Evolutionary conservation across 352 stramenopile species (phyloP), one percentile per base, ranked within the genome.

Genomic region (Detonula confervacea): DNA sequence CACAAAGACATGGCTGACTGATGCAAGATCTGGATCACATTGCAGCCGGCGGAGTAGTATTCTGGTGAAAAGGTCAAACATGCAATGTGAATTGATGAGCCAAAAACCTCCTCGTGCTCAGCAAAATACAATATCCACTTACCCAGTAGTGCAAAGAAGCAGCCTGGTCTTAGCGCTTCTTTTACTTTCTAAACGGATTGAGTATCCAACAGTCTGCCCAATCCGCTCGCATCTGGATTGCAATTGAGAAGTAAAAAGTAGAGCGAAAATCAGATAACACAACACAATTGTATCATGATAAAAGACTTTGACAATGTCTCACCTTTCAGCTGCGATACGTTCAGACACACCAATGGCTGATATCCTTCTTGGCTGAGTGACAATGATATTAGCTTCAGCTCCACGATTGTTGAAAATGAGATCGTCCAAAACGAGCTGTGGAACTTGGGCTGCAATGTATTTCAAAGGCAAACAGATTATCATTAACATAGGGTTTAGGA

Each of bases 71-170:
- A n/a, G n/a, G n/a, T n/a, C n/a, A n/a, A n/a, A n/a, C n/a, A n/a
- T n/a, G n/a, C n/a, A n/a, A n/a, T n/a, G n/a, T 6, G 30, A 47
- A 16, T 18, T 29, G 8, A 22, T 24, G 30, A 18, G 29, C 3
- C 12, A 24, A 51, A 25, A 52, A 33, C 12, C 0, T 30, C 18
- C 46, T 18, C n/a, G 42, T 2, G 29, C 8, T n/a, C 25, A 29
- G 35, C 16, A 65, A 52, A 20, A 54, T 33, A 30, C 42, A 46
- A 2, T 29, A 46, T 57, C 54, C n/a, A n/a, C n/a, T 68, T 59
- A 75, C 66, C 73, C 97, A 20, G 96, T 98, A 24, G 97, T 99
- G 76, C 96, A 98, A 69, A 98, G 98, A 9, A 98, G 80, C 18
- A 99, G 82, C 5, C 95, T 87, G 7, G 96, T 98, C 59, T 95